Evolutionary conservation across 257 asterid species (phyloP), one percentile per base, ranked within the genome.

Genomic region (Solanum ossicruentum): DNA sequence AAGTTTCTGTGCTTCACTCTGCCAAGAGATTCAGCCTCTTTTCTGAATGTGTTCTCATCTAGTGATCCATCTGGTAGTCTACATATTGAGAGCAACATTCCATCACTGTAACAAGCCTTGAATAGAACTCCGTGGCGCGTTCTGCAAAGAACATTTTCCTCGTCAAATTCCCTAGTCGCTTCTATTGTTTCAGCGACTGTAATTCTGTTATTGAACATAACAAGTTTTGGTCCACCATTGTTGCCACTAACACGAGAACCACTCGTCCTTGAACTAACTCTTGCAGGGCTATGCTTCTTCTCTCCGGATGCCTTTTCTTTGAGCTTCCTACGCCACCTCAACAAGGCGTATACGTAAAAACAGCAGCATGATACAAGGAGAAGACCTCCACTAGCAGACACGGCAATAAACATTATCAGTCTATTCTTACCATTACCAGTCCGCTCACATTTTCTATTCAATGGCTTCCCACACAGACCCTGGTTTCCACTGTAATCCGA

Each of bases 151-250:
- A 93, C 97, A 55, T 91, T 90, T 84, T 93, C 97, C 84, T 93
- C 97, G 11, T 93, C 97, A 47, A 93, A 93, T 7, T 91, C 92
- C 86, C 95, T 89, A 0, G 97, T 93, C 54, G 97, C 97, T 84
- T 92, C 93, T 4, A 90, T 84, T 26, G 97, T 93, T 87, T 91
- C 97, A 1, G 95, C 91, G 5, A 93, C 79, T n/a, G 97, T 91
- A 81, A 93, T 91, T 88, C 86, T 92, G 90, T 88, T 87, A 67
- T 91, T 93, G 91, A 93, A 93, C 95, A 93, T 93, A 61, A 92
- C 86, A 20, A 93, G 94, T 86, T 88, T 93, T 0, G 93, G 93
- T 6, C 94, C 97, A 21, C 89, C 92, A 32, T 86, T 90, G 60
- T 89, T 95, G 12, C 94, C 89, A 65, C 97, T 93, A 12, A 91